phyloP scores from a whole-genome alignment of 1,284 basidiomycete species.

The Ceraceosorus guamensis region DNA sequence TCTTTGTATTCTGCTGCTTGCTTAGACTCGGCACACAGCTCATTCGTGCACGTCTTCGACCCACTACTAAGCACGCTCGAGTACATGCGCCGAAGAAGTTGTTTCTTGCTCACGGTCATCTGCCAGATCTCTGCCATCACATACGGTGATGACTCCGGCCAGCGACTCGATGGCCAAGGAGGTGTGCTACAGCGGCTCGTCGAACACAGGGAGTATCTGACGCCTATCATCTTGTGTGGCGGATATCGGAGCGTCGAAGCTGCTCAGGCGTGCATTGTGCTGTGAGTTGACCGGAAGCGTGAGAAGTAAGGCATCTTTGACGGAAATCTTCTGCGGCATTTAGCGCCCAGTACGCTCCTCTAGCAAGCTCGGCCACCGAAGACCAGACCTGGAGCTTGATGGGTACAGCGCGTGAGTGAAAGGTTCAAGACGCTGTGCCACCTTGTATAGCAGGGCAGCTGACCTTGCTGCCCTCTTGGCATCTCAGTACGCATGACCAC shows the following conservation, averaged over 20 bases:
- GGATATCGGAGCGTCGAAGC: slow-evolving; percentile 29
- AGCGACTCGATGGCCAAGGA: too few species aligned
- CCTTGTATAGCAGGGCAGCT: too few species aligned
- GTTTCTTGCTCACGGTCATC: slow-evolving; percentile 23
- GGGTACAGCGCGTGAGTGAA: too few species aligned
- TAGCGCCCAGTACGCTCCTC: slow-evolving; percentile 14
- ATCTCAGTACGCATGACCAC: slow-evolving; percentile 24
- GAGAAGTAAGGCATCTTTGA: too few species aligned
- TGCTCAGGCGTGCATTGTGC: slow-evolving; percentile 22
- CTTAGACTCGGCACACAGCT: too few species aligned
- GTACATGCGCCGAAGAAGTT: slow-evolving; percentile 24
- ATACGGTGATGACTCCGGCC: slow-evolving; percentile 7
- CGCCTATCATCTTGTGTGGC: slow-evolving; percentile 13
- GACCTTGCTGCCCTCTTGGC: too few species aligned
- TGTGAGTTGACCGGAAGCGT: too few species aligned
- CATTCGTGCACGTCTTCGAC: slow-evolving; percentile 28
- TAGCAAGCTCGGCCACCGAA: slow-evolving; percentile 15
- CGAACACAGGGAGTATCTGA: slow-evolving; percentile 16
- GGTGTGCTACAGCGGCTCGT: slow-evolving; percentile 6
- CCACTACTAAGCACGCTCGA: slow-evolving; percentile 18
- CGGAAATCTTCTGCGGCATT: too few species aligned
- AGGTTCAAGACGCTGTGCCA: too few species aligned
- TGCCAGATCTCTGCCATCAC: slow-evolving; percentile 18
- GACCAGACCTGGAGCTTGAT: slow-evolving; percentile 26
- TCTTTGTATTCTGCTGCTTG: too few species aligned